Evolutionary conservation across 1,139 yeast species (phyloP).

Genomic region (Yamadazyma songkhlaensis): DNA sequence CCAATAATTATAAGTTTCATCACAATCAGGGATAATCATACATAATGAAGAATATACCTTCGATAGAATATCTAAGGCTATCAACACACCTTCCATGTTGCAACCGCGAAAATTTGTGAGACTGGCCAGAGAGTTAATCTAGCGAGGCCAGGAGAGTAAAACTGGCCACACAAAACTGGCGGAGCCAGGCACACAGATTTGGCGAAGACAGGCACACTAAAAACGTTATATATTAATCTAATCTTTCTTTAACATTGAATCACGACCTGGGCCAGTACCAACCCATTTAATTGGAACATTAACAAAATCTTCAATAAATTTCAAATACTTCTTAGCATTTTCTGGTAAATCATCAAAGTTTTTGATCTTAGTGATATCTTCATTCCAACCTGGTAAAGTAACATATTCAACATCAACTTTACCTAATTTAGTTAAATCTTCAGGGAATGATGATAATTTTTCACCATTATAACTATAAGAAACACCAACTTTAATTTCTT

Average conservation of each 20-base stretch:
- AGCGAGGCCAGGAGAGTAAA: no score
- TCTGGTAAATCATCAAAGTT: constrained; percentile 78
- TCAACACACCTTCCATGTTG: constrained; percentile 1
- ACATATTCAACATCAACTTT: constrained; percentile 89
- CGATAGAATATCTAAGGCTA: constrained; percentile 22
- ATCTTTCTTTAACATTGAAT: constrained; percentile 60
- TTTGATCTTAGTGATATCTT: constrained; percentile 72
- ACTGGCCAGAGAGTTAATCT: neutral
- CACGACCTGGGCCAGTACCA: constrained; percentile 98
- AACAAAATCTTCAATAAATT: constrained; percentile 79
- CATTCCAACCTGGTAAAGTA: constrained; percentile 93
- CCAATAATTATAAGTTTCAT: constrained; percentile 86
- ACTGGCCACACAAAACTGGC: no score
- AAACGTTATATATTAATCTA: constrained; percentile 5
- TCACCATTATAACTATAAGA: constrained; percentile 79
- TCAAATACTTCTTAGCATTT: constrained; percentile 80
- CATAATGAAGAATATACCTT: constrained; percentile 48
- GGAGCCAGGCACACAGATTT: no score
- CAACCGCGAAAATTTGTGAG: neutral
- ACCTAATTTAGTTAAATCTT: constrained; percentile 75
- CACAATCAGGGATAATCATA: constrained; percentile 82
- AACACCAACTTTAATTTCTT: constrained; percentile 83
- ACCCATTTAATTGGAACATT: constrained; percentile 92
- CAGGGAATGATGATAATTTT: constrained; percentile 80
- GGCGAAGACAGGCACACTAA: no score